These are phyloP conservation scores for Ascoidea rubescens DNA, from an alignment of 805 yeast genomes.

Conservation along the genomic window DNA sequence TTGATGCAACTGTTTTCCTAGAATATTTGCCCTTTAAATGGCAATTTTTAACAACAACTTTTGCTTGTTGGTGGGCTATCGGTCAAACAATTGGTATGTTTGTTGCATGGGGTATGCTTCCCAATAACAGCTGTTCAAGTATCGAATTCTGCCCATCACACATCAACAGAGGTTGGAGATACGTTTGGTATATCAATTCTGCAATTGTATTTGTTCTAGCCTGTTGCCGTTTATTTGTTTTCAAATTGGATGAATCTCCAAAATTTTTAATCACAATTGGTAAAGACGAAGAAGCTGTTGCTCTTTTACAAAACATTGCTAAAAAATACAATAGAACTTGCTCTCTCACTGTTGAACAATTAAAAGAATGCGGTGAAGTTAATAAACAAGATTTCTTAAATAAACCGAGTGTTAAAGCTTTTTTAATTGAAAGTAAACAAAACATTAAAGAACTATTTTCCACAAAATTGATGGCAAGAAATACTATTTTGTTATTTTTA, in stretches of 20 bases:
- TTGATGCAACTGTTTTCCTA: slow-evolving; percentile 38
- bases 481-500: slow-evolving; percentile 29
- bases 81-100: slow-evolving; percentile 42
- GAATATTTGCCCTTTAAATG: slow-evolving; percentile 37
- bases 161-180: slow-evolving; percentile 50
- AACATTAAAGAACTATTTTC: slow-evolving; percentile 35
- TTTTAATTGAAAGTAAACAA: slow-evolving; percentile 16
- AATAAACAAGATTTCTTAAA: neutral
- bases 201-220: slow-evolving; percentile 37
- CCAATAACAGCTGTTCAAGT: slow-evolving; percentile 32
- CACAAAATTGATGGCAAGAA: slow-evolving; percentile 26
- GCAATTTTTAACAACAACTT: slow-evolving; percentile 37
- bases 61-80: slow-evolving; percentile 51
- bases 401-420: slow-evolving; percentile 11
- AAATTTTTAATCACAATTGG: slow-evolving; percentile 39
- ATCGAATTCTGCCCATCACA: slow-evolving; percentile 27
- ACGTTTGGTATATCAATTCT: slow-evolving; percentile 38
- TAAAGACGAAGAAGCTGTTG: slow-evolving; percentile 33
- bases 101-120: slow-evolving; percentile 41
- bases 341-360: slow-evolving; percentile 32
- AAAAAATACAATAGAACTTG: slow-evolving; percentile 25
- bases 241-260: slow-evolving; percentile 40
- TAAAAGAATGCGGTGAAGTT: slow-evolving; percentile 28
- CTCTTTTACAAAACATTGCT: slow-evolving; percentile 33
- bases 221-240: slow-evolving; percentile 29